Evolutionary conservation across 495 filamentous ascomycete species (phyloP).

Genomic region (Tricharina praecox): DNA sequence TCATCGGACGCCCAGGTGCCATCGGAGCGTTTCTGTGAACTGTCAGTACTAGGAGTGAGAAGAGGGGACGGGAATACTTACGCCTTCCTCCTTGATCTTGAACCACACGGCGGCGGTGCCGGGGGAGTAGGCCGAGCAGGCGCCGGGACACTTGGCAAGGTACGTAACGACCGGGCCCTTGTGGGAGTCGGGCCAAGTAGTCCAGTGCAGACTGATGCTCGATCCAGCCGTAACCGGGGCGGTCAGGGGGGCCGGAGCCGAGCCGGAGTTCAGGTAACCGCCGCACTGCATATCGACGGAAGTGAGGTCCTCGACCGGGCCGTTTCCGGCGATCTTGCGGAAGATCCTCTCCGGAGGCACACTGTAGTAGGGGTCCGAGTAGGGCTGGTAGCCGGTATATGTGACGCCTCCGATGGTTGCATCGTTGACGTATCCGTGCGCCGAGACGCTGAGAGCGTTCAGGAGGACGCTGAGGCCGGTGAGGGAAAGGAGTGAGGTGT

Average conservation of each 20-base stretch:
- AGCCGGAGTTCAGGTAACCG: conserved; percentile 29
- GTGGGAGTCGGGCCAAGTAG: conserved; percentile 26
- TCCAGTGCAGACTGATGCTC: conserved; percentile 45
- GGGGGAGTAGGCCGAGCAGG: conserved; percentile 40
- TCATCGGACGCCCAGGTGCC: conserved; percentile 41
- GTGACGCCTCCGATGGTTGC: conserved; percentile 32
- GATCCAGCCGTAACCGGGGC: conserved; percentile 39
- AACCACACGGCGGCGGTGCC: conserved; percentile 40
- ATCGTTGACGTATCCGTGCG: conserved; percentile 44
- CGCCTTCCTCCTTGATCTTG: conserved; percentile 45
- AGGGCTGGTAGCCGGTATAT: conserved; percentile 26
- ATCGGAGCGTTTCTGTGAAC: conserved; percentile 22
- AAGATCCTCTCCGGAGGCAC: conserved; percentile 32
- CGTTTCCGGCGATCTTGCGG: conserved; percentile 35
- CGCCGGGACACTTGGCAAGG: conserved; percentile 45
- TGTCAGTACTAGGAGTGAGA: too few relatives aligned
- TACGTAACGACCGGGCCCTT: conserved; percentile 27
- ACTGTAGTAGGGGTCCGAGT: conserved; percentile 35
- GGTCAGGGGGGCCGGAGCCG: conserved; percentile 38
- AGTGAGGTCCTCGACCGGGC: conserved; percentile 34
- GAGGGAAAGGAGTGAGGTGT: neutral
- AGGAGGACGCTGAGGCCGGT: neutral
- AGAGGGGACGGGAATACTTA: conserved; percentile 7
- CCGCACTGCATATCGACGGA: conserved; percentile 35
- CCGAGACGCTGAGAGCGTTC: conserved; percentile 36